Conservation (phyloP, 192 early-diverging fungal genomes). For the Coemansia sp. region DNA sequence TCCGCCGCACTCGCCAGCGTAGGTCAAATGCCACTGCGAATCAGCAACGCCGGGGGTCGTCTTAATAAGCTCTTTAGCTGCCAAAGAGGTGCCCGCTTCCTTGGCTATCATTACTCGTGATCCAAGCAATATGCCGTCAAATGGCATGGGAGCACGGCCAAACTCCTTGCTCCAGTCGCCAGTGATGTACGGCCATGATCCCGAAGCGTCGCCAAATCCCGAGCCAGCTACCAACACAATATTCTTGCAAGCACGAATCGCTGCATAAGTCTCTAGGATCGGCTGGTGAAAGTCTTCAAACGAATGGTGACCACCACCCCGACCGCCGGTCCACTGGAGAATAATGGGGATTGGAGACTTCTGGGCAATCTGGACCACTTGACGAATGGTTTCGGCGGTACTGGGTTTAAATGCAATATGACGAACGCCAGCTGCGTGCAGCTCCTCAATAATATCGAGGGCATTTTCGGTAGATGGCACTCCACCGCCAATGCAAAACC, state of each 20-base stretch:
- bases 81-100: slow-evolving; percentile 73
- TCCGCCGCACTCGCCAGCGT: slow-evolving; percentile 71
- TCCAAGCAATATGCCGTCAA: slow-evolving; percentile 90
- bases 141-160: slow-evolving; percentile 87
- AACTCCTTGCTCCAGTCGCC: slow-evolving; percentile 83
- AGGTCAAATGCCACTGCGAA: slow-evolving; percentile 79
- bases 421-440: slow-evolving; percentile 55
- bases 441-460: slow-evolving; percentile 67
- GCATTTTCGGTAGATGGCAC: slow-evolving; percentile 85
- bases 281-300: slow-evolving; percentile 93
- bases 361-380: slow-evolving; percentile 81
- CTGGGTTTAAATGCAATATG: slow-evolving; percentile 87
- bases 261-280: slow-evolving; percentile 64
- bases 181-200: slow-evolving; percentile 84
- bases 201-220: slow-evolving; percentile 83
- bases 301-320: slow-evolving; percentile 93
- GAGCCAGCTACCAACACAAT: slow-evolving; percentile 85
- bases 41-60: slow-evolving; percentile 76
- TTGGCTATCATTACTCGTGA: slow-evolving; percentile 92
- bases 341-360: slow-evolving; percentile 83
- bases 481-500: slow-evolving; percentile 88
- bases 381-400: slow-evolving; percentile 69
- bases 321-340: slow-evolving; percentile 95
- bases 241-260: slow-evolving; percentile 74
- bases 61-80: slow-evolving; percentile 86